A percentile compares a stretch with the other conserved stretches of the same genome.
phyloP scores from a whole-genome alignment of 805 yeast species.

The Kodamaea nitidulidarum region DNA sequence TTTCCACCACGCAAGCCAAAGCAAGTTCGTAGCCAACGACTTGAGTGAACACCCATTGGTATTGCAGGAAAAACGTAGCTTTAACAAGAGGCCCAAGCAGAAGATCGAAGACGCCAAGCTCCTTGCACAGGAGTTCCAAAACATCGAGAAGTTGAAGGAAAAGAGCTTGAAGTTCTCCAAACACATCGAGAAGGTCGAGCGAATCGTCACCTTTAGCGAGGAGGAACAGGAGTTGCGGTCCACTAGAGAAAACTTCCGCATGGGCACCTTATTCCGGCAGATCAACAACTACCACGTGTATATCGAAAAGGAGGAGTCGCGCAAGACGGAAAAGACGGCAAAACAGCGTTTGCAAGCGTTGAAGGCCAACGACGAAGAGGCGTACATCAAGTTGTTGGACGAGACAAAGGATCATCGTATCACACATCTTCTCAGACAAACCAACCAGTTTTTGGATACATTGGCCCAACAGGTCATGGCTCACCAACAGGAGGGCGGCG shows the following conservation, averaged over 20 bases:
- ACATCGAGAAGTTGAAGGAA: constrained; percentile 59
- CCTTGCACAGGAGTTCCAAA: constrained; percentile 71
- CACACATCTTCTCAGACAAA: constrained; percentile 76
- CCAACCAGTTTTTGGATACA: constrained; percentile 72
- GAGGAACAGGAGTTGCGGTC: constrained; percentile 18
- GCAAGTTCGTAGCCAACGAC: constrained; percentile 51
- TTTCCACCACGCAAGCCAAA: constrained; percentile 48
- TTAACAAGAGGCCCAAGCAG: constrained; percentile 63
- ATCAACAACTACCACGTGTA: constrained; percentile 48
- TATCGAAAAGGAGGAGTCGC: constrained; percentile 72
- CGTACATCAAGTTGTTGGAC: constrained; percentile 75
- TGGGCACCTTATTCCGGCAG: constrained; percentile 27
- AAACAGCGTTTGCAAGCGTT: constrained; percentile 83
- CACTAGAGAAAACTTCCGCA: constrained; percentile 22
- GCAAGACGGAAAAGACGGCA: constrained; percentile 74
- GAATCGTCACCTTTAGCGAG: constrained; percentile 24
- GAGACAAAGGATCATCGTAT: constrained; percentile 86
- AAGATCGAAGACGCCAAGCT: constrained; percentile 72
- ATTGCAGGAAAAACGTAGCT: constrained; percentile 64
- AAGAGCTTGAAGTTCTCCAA: constrained; percentile 18
- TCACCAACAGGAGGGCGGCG: constrained; percentile 56
- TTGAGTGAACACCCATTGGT: constrained; percentile 53
- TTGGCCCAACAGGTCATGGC: constrained; percentile 74
- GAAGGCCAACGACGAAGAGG: constrained; percentile 85
- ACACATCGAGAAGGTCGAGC: constrained; percentile 23